These are phyloP conservation scores for Monilinia laxa DNA, from an alignment of 2,329 filamentous ascomycete genomes.

Conservation along the genomic window DNA sequence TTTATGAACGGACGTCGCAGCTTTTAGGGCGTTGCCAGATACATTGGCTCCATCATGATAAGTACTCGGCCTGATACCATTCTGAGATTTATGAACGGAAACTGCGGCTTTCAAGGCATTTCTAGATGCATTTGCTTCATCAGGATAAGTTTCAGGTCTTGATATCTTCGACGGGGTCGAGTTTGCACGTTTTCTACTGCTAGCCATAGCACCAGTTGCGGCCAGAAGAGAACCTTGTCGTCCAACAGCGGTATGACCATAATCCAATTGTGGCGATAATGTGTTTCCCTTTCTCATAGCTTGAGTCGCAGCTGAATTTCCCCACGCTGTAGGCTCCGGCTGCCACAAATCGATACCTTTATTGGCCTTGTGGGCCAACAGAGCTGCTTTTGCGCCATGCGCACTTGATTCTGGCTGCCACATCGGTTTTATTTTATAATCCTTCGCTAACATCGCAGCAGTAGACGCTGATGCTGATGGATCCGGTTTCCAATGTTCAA, in stretches of 20 bases:
- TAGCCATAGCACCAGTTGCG: conserved; percentile 73
- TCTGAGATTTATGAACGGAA: conserved; percentile 47
- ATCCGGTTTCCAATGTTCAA: conserved; percentile 66
- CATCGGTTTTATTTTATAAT: conserved; percentile 53
- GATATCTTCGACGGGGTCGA: conserved; percentile 53
- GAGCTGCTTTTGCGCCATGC: conserved; percentile 71
- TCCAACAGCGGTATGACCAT: conserved; percentile 50
- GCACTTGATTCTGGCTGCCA: conserved; percentile 64
- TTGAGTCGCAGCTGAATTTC: conserved; percentile 68
- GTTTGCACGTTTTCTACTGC: conserved; percentile 55
- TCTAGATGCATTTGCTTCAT: conserved; percentile 58
- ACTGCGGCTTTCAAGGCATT: conserved; percentile 75
- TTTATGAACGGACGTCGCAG: conserved; percentile 60
- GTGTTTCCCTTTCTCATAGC: conserved; percentile 53
- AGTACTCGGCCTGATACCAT: conserved; percentile 42
- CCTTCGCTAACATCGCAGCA: conserved; percentile 58
- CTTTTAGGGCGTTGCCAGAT: conserved; percentile 67
- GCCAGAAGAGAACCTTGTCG: conserved; percentile 68
- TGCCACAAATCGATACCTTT: conserved; percentile 53
- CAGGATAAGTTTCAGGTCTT: conserved; percentile 50
- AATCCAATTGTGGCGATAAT: conserved; percentile 47
- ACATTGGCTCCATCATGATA: conserved; percentile 60
- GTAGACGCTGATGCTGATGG: conserved; percentile 59
- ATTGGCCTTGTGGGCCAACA: conserved; percentile 60
- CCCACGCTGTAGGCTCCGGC: conserved; percentile 47